Conservation (phyloP, 768 basidiomycete genomes). For the Pleurotus ostreatus region DNA sequence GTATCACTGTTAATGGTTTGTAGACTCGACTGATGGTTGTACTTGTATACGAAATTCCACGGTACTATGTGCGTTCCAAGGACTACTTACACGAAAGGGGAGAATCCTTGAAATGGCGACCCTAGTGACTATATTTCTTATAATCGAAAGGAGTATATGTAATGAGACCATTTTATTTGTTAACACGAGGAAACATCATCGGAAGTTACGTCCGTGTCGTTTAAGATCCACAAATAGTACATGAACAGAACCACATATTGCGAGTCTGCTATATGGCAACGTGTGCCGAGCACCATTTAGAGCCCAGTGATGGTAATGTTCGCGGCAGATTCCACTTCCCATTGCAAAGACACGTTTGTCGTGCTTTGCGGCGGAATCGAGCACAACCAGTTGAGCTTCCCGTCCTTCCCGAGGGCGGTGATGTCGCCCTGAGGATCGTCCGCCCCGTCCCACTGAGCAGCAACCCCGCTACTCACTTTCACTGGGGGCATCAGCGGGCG, state of each 20-base stretch:
- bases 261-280: too few relatives aligned
- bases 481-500: slow-evolving; percentile 16
- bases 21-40: not conserved
- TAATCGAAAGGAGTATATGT: too few relatives aligned
- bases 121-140: too few relatives aligned
- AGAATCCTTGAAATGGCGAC: too few relatives aligned
- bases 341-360: slow-evolving; percentile 18
- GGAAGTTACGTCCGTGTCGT: too few relatives aligned
- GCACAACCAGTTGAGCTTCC: slow-evolving; percentile 30
- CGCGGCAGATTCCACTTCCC: slow-evolving; percentile 7
- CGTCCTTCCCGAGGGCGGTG: slow-evolving; percentile 22
- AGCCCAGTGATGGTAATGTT: slow-evolving; percentile 8
- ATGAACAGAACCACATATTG: too few relatives aligned
- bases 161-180: too few relatives aligned
- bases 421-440: slow-evolving; percentile 23
- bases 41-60: not conserved
- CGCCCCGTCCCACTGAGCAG: slow-evolving; percentile 35
- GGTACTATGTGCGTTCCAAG: too few relatives aligned
- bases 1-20: slow-evolving; percentile 2
- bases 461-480: slow-evolving; percentile 22
- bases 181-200: too few relatives aligned
- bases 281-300: not conserved
- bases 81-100: too few relatives aligned
- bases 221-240: too few relatives aligned
- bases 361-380: slow-evolving; percentile 25